phyloP scores from a whole-genome alignment of 768 basidiomycete species.

The Trametes cinnabarina region DNA sequence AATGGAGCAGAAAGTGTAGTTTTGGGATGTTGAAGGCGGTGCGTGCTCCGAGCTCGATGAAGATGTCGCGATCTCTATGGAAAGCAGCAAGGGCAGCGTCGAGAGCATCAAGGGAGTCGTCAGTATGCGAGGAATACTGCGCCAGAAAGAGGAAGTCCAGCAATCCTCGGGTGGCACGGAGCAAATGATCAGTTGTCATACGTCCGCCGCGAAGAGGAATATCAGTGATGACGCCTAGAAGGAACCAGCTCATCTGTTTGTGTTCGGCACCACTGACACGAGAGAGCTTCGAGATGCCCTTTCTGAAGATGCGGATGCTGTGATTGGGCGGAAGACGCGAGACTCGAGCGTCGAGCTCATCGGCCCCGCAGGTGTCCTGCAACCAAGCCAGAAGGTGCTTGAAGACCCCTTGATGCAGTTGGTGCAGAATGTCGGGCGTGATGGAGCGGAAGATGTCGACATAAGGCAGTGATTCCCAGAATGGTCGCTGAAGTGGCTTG shows the following conservation, averaged over 20 bases:
- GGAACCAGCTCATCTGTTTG: conserved; percentile 25
- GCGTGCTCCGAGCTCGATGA: conserved; percentile 28
- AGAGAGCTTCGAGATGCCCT: conserved; percentile 33
- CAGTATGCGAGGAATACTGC: conserved; percentile 35
- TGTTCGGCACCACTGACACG: conserved; percentile 36
- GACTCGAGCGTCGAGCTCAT: neutral
- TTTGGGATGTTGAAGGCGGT: conserved; percentile 17
- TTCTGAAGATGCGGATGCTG: conserved; percentile 31
- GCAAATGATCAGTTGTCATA: neutral
- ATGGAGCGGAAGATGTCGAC: conserved; percentile 14
- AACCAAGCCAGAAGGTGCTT: conserved; percentile 18
- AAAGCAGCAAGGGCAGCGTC: conserved; percentile 12
- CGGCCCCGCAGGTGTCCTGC: conserved; percentile 12
- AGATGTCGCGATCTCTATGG: conserved; percentile 38
- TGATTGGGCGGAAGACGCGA: conserved; percentile 33
- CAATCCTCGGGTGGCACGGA: conserved; percentile 1
- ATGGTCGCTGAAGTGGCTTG: conserved; percentile 4
- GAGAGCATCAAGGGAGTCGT: conserved; percentile 19
- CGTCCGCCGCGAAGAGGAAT: neutral
- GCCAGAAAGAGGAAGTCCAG: conserved; percentile 24
- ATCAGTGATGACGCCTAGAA: conserved; percentile 11
- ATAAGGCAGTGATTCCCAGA: neutral
- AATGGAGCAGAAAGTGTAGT: conserved; percentile 13
- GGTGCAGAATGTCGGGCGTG: conserved; percentile 17
- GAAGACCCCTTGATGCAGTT: conserved; percentile 31